Base-by-base conservation (phyloP, 768 basidiomycete genomes). In the Neoboletus magnificus region DNA sequence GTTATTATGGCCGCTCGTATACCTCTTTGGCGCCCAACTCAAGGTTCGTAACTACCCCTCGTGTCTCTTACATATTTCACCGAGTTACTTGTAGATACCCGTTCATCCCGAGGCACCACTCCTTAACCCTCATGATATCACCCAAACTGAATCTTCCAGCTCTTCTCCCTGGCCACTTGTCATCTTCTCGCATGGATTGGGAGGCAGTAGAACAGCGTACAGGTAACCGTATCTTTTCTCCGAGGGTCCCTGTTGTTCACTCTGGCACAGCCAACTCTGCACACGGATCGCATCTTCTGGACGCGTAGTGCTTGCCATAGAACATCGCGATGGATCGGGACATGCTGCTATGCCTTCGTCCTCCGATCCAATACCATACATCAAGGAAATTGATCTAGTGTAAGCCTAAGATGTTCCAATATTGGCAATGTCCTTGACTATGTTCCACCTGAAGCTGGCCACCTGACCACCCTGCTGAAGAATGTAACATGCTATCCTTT, bases 151-250 rank as follows among this genome's bases (percentile, higher is more conserved):
- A 46, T 27, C 49, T 25, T 32, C 35, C 47, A 57, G 67, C 51
- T 42, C 61, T 27, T 60, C 71, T 18, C 77, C 79, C 46, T 90
- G 89, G 89, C 89, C 90, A 0, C 77, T 94, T 30, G 82, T 92
- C 30, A 79, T 94, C 39, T 93, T 93, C 71, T 90, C 87, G 11
- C 92, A 93, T 73, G 92, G 92, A 20, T 80, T 93, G 22, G 86
- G 83, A 20, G 91, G 91, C 5, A 83, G 80, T 41, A 74, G 84
- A 22, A 88, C 84, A 0, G 80, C 83, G 1, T 92, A 93, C 63
- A 87, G 84, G 82, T 81, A 58, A 46, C 35, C 9, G 7, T 43
- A 20, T 15, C 44, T 20, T 41, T 27, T 37, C 41, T 52, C 48
- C 44, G 45, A 29, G 7, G 30, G 4, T 16, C 15, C 37, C 23